phyloP scores from a whole-genome alignment of 139 green algal species.

The Chlorella sp. region DNA sequence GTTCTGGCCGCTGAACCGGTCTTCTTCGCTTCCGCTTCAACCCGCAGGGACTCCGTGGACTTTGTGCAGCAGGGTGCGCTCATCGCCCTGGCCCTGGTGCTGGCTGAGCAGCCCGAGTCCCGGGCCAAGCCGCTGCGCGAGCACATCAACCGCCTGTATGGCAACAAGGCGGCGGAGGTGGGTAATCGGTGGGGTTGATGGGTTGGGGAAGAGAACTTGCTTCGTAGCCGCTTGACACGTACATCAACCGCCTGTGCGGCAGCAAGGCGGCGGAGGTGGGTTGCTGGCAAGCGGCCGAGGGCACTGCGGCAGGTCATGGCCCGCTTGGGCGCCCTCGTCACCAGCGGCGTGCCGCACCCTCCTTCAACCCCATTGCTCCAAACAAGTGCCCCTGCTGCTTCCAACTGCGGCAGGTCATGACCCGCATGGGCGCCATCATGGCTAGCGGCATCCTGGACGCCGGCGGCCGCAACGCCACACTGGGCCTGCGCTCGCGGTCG shows the following conservation, averaged over 20 bases:
- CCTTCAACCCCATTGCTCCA: not conserved
- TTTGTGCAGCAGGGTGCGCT: slow-evolving; percentile 95
- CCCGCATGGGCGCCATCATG: slow-evolving; percentile 96
- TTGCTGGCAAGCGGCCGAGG: not conserved
- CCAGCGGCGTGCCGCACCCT: not conserved
- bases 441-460: slow-evolving; percentile 93
- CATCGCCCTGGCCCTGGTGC: slow-evolving; percentile 92
- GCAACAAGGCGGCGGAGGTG: slow-evolving; percentile 94
- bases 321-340: not conserved
- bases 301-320: not conserved
- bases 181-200: slow-evolving; percentile 6
- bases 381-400: too few species aligned
- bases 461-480: slow-evolving; percentile 92
- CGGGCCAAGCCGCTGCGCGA: slow-evolving; percentile 65
- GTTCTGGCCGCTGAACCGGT: not conserved
- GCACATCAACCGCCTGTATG: slow-evolving; percentile 82
- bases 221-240: slow-evolving; percentile 60
- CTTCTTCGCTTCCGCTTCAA: not conserved
- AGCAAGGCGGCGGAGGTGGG: slow-evolving; percentile 96
- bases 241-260: slow-evolving; percentile 79
- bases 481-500: slow-evolving; percentile 76
- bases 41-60: slow-evolving; percentile 78
- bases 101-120: slow-evolving; percentile 87
- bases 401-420: slow-evolving; percentile 41
- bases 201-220: not conserved